Base-by-base conservation (phyloP, 495 filamentous ascomycete species). In the Entonaema liquescens region DNA sequence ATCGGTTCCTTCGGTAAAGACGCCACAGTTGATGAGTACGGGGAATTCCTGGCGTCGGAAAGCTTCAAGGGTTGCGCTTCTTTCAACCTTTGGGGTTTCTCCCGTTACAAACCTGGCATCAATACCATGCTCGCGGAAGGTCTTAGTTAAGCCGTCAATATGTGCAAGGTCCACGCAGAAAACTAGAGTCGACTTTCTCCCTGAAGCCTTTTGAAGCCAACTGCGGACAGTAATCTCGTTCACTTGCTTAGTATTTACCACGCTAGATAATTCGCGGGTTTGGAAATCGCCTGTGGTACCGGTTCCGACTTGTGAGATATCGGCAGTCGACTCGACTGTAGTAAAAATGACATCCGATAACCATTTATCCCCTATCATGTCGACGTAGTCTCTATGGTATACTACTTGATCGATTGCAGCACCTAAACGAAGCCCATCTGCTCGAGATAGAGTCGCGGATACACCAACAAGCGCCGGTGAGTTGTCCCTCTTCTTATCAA, bases 1-100 rank as follows among this genome's bases (percentile, higher is more conserved):
- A 75, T 99, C 95, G 9, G 96, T 99, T 15, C 86, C 95, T 81
- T 99, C 95, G 2, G 95, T 98, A 71, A 97, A 98, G 55, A 99
- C 89, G 3, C 94, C 94, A 78, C 95, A 98, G 76, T 99, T 99
- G 35, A 99, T 77, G 15, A 99, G 86, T 5, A 99, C 92, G 0
- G 92, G 93, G 62, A 89, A 98, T 62, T 95, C 85, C n/a, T 87
- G 84, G 0, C 81, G 82, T 59, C 83, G 91, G 77, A 99, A 99
- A 4, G 84, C 85, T 31, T 90, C 88, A 1, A 99, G 79, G 5
- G 86, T 83, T 31, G 91, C 85, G 28, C 88, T 85, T 7, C 95
- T 87, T 19, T 87, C 83, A 13, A 83, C 70, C 44, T 87, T 89
- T 0, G 85, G 78, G 0, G 94, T 99, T n/a, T 89, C 84, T 19